Evolutionary conservation across 106 monocot genomes (phyloP), one percentile per base, ranked within the genome.

Genomic region (Triglochin maritima): DNA sequence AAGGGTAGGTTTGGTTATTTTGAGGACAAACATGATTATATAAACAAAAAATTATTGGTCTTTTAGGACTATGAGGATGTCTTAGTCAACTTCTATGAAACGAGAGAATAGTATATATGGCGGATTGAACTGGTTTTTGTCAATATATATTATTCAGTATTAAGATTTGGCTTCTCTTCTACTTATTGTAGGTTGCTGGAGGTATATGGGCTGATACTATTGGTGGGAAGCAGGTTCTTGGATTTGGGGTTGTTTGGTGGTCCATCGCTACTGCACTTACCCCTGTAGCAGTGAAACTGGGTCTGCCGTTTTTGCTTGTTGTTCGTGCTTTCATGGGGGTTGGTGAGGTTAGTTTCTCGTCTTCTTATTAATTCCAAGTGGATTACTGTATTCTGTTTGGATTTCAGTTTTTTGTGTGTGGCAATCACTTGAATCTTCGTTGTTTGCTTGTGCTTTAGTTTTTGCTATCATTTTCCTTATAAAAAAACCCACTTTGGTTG

Each of bases 181-280:
- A 9, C 46, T 66, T 7, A 61, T 51, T 61, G 43, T 69, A 92
- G 92, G 84, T 93, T 75, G 92, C 92, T 64, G 92, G 92, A 64
- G 92, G 88, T 43, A 93, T 93, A 67, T 93, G 88, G 93, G 93
- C 93, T 57, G 93, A 93, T 56, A 93, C 74, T 14, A 79, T 93
- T 42, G 93, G 93, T 65, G 93, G 93, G 52, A 93, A 93, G 79
- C 74, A 67, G 48, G 93, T 93, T 2, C 63, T 93, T 41, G 93
- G 71, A 63, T 93, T 93, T 61, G 88, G 83, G 13, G 92, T 93
- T 41, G 48, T 93, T 63, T 92, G 92, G 92, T 92, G 92, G 92
- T 92, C 92, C 4, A 63, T 92, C 61, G 87, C 92, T 60, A 92
- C 92, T 12, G 74, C 69, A 68, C 81, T 92, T n/a, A 92, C 92